Evolutionary conservation across 2,329 filamentous ascomycete genomes (phyloP), one percentile per base, ranked within the genome.

Genomic region (Fusarium verticillioides): DNA sequence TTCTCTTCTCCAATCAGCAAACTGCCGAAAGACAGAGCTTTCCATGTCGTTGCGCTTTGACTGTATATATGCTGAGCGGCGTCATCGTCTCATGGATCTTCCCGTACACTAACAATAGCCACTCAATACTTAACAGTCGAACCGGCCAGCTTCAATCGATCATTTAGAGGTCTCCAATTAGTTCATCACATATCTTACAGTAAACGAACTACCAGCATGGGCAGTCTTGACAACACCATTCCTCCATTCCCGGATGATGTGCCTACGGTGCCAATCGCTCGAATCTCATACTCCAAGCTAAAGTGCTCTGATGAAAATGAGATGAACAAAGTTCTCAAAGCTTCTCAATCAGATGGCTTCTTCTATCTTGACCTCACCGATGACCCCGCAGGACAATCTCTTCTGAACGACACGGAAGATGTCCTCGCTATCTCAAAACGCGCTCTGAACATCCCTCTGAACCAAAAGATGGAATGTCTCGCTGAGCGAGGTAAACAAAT

Each of bases 121-220:
- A 21, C 18, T 18, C 8, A 9, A 15, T 53, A 53, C 19, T 26
- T 53, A 28, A 53, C 7, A 7, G 23, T n/a, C 10, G 1, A 2
- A 5, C 5, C 7, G 1, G 19, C 13, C 23, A 53, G 23, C 34
- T 39, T 39, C 7, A 11, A 18, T n/a, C 13, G 13, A 37, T 4
- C 8, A 15, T 15, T 26, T 13, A 12, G 5, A 13, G 32, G 32
- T 13, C 32, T 13, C 32, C 4, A 32, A 32, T 32, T 32, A 32
- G 12, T 32, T 32, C 32, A 32, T 13, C 26, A 28, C 26, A 47
- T 28, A 47, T 4, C 5, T 0, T 7, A 28, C 1, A 26, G 7
- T 0, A 44, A 0, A 0, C 7, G 2, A 19, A 2, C 2, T 3
- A 0, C 12, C 2, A 53, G n/a, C 2, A 60, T 53, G 58, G 44